Conservation (phyloP, 2,329 filamentous ascomycete genomes). For the Sclerotinia nivalis region DNA sequence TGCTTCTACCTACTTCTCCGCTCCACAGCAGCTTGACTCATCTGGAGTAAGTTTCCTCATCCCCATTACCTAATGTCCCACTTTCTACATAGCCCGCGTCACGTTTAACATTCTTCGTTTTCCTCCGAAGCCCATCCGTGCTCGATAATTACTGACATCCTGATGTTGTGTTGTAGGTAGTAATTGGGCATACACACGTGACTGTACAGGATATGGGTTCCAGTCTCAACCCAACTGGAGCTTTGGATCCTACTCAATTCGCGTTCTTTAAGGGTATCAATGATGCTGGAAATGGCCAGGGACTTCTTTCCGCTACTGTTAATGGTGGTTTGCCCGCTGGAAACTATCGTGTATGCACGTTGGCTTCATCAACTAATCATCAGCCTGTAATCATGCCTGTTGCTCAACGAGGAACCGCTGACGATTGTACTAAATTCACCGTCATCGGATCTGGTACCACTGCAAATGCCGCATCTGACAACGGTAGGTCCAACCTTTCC, state of each 20-base stretch:
- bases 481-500: slow-evolving; percentile 14
- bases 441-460: slow-evolving; percentile 38
- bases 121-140: not conserved
- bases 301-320: slow-evolving; percentile 44
- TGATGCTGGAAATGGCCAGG: slow-evolving; percentile 45
- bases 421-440: slow-evolving; percentile 50
- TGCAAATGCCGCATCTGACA: slow-evolving; percentile 28
- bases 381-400: slow-evolving; percentile 48
- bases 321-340: slow-evolving; percentile 46
- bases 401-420: slow-evolving; percentile 48
- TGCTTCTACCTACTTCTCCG: slow-evolving; percentile 44
- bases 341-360: slow-evolving; percentile 48
- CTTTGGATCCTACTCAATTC: slow-evolving; percentile 42
- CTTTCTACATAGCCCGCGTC: not conserved
- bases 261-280: slow-evolving; percentile 49
- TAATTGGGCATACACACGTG: slow-evolving; percentile 46
- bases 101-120: not conserved
- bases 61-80: not conserved
- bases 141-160: not conserved
- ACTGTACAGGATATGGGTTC: slow-evolving; percentile 44
- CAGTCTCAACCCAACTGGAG: slow-evolving; percentile 38
- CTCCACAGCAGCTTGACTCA: slow-evolving; percentile 40
- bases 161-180: slow-evolving; percentile 23
- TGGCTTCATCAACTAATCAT: slow-evolving; percentile 47
- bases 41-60: not conserved